Base-by-base conservation (phyloP, 257 asterid genomes). In the Lantana camara region DNA sequence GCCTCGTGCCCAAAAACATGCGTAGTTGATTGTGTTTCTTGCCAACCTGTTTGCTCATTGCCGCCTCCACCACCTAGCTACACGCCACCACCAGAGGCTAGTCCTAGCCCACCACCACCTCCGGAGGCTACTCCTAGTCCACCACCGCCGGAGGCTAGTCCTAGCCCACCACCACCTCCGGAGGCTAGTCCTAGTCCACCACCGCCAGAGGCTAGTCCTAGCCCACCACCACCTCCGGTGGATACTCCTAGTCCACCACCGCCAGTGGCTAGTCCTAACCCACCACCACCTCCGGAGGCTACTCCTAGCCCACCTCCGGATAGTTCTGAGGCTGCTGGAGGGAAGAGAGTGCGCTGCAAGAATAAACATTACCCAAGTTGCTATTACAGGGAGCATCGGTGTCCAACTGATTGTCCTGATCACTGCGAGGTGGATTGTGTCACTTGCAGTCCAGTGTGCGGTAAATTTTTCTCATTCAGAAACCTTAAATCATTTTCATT, bases 361-460 rank as follows among this genome's bases (percentile, higher is more conserved):
- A 82, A 76, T 68, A 78, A 29, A 45, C 7, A 49, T 2, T 83
- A 62, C 74, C 57, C 79, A 1, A 44, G 57, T 41, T 83, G 88
- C 49, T 70, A 65, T 57, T 55, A 34, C 45, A 45, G 35, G 67
- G 80, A 83, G 79, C 75, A 73, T 30, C 70, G 41, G 30, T 86
- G 95, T 51, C 88, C 91, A 0, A 72, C 67, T 60, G 79, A 67
- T 59, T 85, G 94, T 37, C 90, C 88, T 0, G 67, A 63, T 56
- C 48, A 54, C 6, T 85, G 94, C 50, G 84, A 74, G 73, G 81
- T 80, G 41, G 90, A 86, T 54, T 86, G 95, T 61, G 80, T 65
- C 75, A 77, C 75, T 54, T 86, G 95, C 79, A 81, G 88, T 54
- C 90, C 95, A 10, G 83, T 79, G 35, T 88, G 96, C 69, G 7